Evolutionary conservation across 2,329 filamentous ascomycete species (phyloP).

Genomic region (Sclerotinia minor): DNA sequence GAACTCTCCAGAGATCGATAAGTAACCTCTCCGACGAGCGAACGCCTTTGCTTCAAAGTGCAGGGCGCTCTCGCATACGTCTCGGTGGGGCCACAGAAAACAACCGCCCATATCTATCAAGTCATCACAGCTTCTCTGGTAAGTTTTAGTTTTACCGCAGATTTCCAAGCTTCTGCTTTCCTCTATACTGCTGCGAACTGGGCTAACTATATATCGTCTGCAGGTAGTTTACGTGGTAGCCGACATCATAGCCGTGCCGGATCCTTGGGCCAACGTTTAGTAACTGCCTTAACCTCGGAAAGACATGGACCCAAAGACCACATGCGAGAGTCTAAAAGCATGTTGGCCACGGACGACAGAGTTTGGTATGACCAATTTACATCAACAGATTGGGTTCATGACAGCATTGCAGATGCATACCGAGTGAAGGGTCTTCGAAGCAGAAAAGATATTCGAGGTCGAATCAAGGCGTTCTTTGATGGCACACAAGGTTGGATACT

Average conservation of each 20-base stretch:
- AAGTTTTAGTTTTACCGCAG: conserved; percentile 14
- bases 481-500: conserved; percentile 92
- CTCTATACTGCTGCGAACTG: background rate
- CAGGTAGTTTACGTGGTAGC: conserved; percentile 38
- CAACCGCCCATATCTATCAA: conserved; percentile 33
- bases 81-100: conserved; percentile 30
- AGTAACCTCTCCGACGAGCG: conserved; percentile 36
- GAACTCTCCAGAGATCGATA: conserved; percentile 21
- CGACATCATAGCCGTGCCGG: conserved; percentile 53
- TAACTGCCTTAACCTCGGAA: conserved; percentile 58
- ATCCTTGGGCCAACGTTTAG: conserved; percentile 62
- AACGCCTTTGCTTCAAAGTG: conserved; percentile 34
- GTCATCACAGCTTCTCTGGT: conserved; percentile 36
- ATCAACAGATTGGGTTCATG: conserved; percentile 96
- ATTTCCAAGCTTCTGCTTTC: background rate
- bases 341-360: conserved; percentile 74
- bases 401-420: conserved; percentile 91
- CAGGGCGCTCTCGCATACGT: conserved; percentile 38
- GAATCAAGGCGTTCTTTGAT: conserved; percentile 74
- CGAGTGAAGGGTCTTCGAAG: conserved; percentile 80
- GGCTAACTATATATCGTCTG: conserved; percentile 6
- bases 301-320: conserved; percentile 46
- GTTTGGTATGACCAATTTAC: conserved; percentile 99
- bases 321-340: conserved; percentile 63
- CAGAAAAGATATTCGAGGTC: conserved; percentile 82